Percentiles rank a stretch among this genome's conserved stretches.
Evolutionary conservation across 345 rosid genomes (phyloP).

Genomic region (Jatropha curcas): DNA sequence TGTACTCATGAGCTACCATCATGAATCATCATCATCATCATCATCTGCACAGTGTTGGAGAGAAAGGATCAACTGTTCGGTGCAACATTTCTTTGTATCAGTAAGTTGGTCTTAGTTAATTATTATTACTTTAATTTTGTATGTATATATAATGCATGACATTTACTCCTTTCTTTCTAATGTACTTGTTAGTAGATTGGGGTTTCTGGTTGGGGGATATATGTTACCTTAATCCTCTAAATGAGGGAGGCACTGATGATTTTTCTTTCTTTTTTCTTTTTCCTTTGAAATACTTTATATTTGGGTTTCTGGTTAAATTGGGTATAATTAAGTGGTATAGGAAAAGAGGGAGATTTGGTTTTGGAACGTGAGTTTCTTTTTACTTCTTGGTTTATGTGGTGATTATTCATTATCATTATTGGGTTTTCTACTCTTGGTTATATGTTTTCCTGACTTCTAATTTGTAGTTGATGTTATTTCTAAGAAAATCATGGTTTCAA

Average conservation of each 20-base stretch:
- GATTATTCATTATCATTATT: not conserved
- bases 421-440: not conserved
- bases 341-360: constrained; percentile 45
- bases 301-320: constrained; percentile 19
- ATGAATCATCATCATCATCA: too few relatives aligned
- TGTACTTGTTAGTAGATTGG: constrained; percentile 17
- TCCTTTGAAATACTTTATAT: constrained; percentile 5
- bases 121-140: constrained; percentile 11
- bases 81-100: constrained; percentile 34
- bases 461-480: constrained; percentile 2
- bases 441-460: too few relatives aligned
- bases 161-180: constrained; percentile 20
- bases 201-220: constrained; percentile 33
- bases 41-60: constrained; percentile 34
- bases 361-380: constrained; percentile 29
- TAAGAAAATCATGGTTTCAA: not conserved
- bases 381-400: constrained; percentile 10
- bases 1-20: not conserved
- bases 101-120: constrained; percentile 32
- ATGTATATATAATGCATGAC: constrained; percentile 40
- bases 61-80: constrained; percentile 26
- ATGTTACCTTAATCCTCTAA: constrained; percentile 29
- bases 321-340: constrained; percentile 48
- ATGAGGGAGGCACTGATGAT: constrained; percentile 24
- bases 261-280: constrained; percentile 6